A percentile compares a stretch with the other conserved stretches of the same genome.
Conservation (phyloP, 768 basidiomycete species). For the Leccinellum luteum region DNA sequence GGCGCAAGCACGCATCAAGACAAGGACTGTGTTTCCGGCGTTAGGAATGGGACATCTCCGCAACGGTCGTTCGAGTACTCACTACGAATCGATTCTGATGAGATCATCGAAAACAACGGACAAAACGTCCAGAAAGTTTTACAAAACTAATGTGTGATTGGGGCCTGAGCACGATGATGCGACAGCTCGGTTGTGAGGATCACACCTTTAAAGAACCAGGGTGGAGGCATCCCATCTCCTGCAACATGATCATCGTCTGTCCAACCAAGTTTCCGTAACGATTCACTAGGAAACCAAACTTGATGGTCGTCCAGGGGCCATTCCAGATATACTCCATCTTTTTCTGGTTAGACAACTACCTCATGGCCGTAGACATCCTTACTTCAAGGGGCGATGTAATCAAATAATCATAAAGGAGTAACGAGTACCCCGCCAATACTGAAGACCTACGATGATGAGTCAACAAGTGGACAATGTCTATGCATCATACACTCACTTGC, state of each 20-base stretch:
- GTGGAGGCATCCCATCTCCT: conserved; percentile 2
- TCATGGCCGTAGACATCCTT: background rate
- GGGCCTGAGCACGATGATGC: background rate
- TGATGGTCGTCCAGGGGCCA: conserved; percentile 13
- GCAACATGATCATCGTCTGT: conserved; percentile 5
- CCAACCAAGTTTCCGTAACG: conserved; percentile 20
- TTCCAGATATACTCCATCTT: conserved; percentile 19
- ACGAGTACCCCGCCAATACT: background rate
- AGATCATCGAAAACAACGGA: conserved; percentile 7
- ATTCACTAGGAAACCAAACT: conserved; percentile 15
- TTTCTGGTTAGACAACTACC: background rate
- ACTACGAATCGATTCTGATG: conserved; percentile 12
- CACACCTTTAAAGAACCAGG: conserved; percentile 3
- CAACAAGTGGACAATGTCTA: no score
- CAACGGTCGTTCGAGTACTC: background rate
- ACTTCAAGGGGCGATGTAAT: conserved; percentile 13
- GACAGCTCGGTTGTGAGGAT: background rate
- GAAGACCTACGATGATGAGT: background rate
- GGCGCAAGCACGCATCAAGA: conserved; percentile 19
- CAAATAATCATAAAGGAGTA: conserved; percentile 14
- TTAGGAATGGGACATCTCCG: background rate
- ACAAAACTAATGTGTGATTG: conserved; percentile 4
- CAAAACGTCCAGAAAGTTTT: conserved; percentile 3
- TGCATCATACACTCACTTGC: background rate
- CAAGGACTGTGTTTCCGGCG: conserved; percentile 12